Base-by-base conservation (phyloP, 2,329 filamentous ascomycete species). In the Colletotrichum lentis region DNA sequence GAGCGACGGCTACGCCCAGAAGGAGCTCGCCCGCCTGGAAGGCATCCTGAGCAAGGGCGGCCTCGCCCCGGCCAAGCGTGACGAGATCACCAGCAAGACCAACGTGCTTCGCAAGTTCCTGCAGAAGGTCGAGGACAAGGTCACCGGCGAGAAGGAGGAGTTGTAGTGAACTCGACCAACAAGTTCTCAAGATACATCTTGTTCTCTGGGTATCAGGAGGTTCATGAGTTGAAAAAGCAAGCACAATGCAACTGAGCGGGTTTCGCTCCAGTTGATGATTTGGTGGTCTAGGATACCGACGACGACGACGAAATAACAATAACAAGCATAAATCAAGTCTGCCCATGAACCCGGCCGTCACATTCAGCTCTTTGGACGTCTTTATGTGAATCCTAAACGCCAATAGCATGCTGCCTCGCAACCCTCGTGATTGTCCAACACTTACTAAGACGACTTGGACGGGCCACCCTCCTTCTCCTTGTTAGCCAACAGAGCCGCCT, bases 91-190 rank as follows among this genome's bases (percentile, higher is more conserved):
- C 68, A 89, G 85, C 80, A 92, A 96, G 83, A 91, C 89, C 80
- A 98, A 98, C 83, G 92, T 98, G 72, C 84, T 98, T 68, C 87
- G 87, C 77, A 90, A 87, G 79, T 98, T 97, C 78, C 80, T 88
- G 69, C 81, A 87, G 72, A 84, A 88, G 78, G 82, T 84, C 65
- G 81, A 84, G 71, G 85, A 86, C 73, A 82, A 83, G 76, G 80
- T 71, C 27, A 69, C 76, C 62, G 73, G 79, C 61, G 77, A 80
- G 72, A 93, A 93, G 86, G 90, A 91, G 75, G 88, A 93, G 84
- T 82, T 93, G 81, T 92, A 87, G 82, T 77, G 22, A 56, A 57
- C 44, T 62, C 39, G 12, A 24, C 5, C 27, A 44, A 37, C 50
- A 52, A 31, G 18, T 55, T 64, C 22, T 24, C 3, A 41, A 41